Conservation (phyloP, 2,329 filamentous ascomycete species). For the Ophiostoma angusticollis region DNA sequence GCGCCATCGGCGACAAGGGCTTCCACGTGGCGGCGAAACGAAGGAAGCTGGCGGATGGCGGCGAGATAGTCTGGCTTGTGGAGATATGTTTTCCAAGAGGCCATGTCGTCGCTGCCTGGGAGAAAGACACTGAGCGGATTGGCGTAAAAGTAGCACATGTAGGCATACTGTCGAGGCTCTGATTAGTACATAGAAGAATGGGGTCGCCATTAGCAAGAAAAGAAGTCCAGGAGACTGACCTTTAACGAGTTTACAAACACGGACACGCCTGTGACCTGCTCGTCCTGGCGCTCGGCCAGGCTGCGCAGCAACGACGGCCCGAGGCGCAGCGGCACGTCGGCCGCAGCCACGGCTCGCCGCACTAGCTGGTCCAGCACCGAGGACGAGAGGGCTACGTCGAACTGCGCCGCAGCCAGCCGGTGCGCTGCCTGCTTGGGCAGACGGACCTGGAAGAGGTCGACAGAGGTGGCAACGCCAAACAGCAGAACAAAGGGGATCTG, state of each 20-base stretch:
- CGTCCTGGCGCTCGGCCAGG: conserved; percentile 58
- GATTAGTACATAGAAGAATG: no score
- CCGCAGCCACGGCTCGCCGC: conserved; percentile 46
- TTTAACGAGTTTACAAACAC: conserved; percentile 58
- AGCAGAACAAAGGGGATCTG: conserved; percentile 66
- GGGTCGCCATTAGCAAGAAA: conserved; percentile 17
- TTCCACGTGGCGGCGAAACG: conserved; percentile 49
- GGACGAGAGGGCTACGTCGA: conserved; percentile 62
- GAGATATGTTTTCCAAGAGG: conserved; percentile 10
- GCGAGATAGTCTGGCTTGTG: conserved; percentile 49
- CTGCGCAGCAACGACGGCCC: conserved; percentile 49
- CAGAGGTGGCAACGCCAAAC: conserved; percentile 70
- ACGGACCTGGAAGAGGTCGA: conserved; percentile 65
- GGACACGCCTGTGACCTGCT: conserved; percentile 65
- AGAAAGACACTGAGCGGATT: conserved; percentile 59
- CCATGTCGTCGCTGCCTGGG: conserved; percentile 17
- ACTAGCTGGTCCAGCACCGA: conserved; percentile 64
- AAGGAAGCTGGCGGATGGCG: conserved; percentile 53
- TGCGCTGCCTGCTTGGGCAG: conserved; percentile 56
- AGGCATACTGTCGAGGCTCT: conserved; percentile 66
- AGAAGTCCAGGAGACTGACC: conserved; percentile 27
- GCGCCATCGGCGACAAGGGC: conserved; percentile 28
- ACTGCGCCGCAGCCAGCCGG: conserved; percentile 56
- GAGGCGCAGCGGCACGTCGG: conserved; percentile 44
- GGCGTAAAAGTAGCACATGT: conserved; percentile 78